Evolutionary conservation across 192 early-diverging fungal genomes (phyloP).

Genomic region (Radiomyces spectabilis): DNA sequence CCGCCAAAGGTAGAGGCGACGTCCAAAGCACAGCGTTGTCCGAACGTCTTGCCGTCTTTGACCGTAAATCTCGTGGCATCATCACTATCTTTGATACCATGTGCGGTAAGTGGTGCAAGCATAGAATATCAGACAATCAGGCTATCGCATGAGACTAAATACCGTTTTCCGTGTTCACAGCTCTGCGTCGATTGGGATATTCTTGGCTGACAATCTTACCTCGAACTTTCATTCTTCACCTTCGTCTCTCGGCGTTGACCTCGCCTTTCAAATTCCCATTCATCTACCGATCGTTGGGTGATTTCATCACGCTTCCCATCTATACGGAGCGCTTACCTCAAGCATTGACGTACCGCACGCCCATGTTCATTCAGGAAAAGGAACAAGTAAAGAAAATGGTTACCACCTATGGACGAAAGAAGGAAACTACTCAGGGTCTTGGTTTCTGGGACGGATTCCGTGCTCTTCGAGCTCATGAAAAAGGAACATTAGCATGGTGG

Average conservation of each 20-base stretch:
- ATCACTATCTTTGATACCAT: conserved; percentile 26
- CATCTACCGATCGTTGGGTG: conserved; percentile 22
- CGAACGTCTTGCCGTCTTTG: conserved; percentile 9
- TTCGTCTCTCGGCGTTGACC: conserved; percentile 21
- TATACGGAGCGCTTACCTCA: conserved; percentile 15
- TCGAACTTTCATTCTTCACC: conserved; percentile 15
- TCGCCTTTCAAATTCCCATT: conserved; percentile 26
- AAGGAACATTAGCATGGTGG: conserved; percentile 13
- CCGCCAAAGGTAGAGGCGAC: no score
- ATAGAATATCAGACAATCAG: not conserved
- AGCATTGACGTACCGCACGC: conserved; percentile 5
- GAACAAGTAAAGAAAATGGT: conserved; percentile 1
- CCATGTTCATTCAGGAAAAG: conserved; percentile 10
- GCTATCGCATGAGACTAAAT: not conserved
- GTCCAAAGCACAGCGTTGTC: no score
- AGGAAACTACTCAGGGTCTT: conserved; percentile 9
- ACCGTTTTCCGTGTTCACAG: not conserved
- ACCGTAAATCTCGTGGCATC: conserved; percentile 10
- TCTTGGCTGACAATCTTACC: conserved; percentile 17
- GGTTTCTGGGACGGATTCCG: conserved; percentile 23
- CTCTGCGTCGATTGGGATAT: conserved; percentile 23
- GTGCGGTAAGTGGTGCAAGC: conserved; percentile 7
- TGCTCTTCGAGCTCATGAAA: conserved; percentile 6
- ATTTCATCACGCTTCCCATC: conserved; percentile 26
- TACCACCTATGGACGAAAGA: not conserved